Evolutionary conservation across 2,329 filamentous ascomycete genomes (phyloP).

Genomic region (Pseudopithomyces maydicus): DNA sequence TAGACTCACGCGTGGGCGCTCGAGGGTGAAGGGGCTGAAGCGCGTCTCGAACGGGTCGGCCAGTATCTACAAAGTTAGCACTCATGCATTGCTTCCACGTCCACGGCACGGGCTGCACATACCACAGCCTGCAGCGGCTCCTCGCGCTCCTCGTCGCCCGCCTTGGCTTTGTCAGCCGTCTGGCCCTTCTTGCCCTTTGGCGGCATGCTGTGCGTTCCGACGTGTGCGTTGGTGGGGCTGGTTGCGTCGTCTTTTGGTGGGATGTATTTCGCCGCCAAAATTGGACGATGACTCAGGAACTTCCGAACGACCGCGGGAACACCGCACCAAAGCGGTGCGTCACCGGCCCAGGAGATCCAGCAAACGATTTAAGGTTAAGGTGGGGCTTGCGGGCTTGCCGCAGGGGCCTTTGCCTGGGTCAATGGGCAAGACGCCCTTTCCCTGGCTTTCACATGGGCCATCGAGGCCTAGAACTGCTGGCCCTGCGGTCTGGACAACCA

Average conservation of each 20-base stretch:
- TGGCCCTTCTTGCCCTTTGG: constrained; percentile 55
- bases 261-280: constrained; percentile 4
- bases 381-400: constrained; percentile 31
- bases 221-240: constrained; percentile 15
- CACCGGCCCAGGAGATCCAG: constrained; percentile 18
- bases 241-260: constrained; percentile 14
- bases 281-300: constrained; percentile 15
- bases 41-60: constrained; percentile 93
- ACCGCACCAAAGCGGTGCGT: constrained; percentile 20
- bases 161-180: constrained; percentile 41
- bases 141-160: constrained; percentile 62
- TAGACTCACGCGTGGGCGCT: constrained; percentile 77
- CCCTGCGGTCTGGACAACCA: constrained; percentile 15
- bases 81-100: neutral
- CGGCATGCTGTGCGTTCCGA: constrained; percentile 45
- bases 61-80: constrained; percentile 66
- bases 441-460: constrained; percentile 23
- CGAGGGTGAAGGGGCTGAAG: constrained; percentile 86
- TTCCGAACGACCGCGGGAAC: constrained; percentile 12
- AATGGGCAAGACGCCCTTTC: constrained; percentile 15
- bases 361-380: constrained; percentile 16
- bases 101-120: constrained; percentile 33
- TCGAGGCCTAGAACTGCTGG: constrained; percentile 32
- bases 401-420: constrained; percentile 18
- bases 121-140: constrained; percentile 68